Evolutionary conservation across 495 filamentous ascomycete genomes (phyloP).

Genomic region (Annulohypoxylon bovei): DNA sequence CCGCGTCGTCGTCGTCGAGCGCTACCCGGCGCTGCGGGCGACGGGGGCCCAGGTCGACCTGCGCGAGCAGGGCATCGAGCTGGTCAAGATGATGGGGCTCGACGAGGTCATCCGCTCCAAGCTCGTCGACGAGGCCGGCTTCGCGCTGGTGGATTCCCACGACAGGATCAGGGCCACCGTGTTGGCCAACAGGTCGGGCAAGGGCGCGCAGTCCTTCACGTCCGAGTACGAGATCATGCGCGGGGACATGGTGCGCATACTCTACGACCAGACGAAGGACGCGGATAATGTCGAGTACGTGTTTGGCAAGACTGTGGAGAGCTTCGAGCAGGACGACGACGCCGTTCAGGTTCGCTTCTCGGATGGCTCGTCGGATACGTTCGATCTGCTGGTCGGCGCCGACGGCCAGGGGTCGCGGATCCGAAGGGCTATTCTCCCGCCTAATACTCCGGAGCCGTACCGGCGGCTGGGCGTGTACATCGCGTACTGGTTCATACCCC

Average conservation of each 20-base stretch:
- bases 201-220: constrained; percentile 55
- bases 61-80: constrained; percentile 56
- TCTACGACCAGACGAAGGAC: constrained; percentile 57
- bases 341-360: constrained; percentile 37
- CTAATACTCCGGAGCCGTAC: constrained; percentile 38
- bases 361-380: constrained; percentile 45
- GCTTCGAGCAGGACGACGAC: constrained; percentile 35
- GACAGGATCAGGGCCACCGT: constrained; percentile 54
- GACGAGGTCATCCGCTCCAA: constrained; percentile 55
- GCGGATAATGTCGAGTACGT: constrained; percentile 52
- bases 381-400: constrained; percentile 59
- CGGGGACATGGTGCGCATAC: constrained; percentile 59
- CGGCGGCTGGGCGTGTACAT: constrained; percentile 31
- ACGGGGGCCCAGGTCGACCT: constrained; percentile 66
- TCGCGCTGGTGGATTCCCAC: constrained; percentile 53
- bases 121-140: constrained; percentile 53
- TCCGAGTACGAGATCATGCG: constrained; percentile 68
- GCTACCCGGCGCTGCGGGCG: constrained; percentile 54
- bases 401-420: constrained; percentile 58
- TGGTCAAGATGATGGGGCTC: constrained; percentile 64
- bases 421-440: constrained; percentile 48
- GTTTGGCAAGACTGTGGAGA: constrained; percentile 51
- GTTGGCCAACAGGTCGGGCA: constrained; percentile 51
- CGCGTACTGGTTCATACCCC: constrained; percentile 35
- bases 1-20: constrained; percentile 64